These are phyloP conservation scores for Herpetospermum pedunculosum DNA, from an alignment of 306 rosid genomes.

Conservation along the genomic window DNA sequence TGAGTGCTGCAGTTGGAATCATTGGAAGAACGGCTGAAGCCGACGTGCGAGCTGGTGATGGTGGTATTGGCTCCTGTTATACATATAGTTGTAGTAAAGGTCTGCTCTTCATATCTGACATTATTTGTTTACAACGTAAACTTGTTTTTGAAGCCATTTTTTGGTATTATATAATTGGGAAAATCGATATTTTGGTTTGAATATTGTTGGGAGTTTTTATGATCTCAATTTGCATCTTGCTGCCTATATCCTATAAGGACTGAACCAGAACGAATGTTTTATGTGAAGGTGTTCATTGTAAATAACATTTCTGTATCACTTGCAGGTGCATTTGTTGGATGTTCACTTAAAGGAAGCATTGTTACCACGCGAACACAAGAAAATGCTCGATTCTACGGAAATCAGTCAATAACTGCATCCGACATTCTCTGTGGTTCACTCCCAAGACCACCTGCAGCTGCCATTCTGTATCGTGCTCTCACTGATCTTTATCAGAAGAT, in stretches of 20 bases:
- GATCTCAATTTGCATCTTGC: background rate
- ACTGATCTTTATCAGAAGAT: conserved; percentile 55
- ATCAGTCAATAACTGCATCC: conserved; percentile 57
- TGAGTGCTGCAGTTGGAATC: conserved; percentile 87
- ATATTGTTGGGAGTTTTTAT: background rate
- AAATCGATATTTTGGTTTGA: background rate
- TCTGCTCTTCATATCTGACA: conserved; percentile 3
- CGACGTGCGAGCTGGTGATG: conserved; percentile 93
- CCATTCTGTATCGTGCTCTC: conserved; percentile 67
- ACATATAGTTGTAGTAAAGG: conserved; percentile 97
- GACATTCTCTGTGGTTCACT: conserved; percentile 74
- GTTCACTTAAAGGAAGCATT: conserved; percentile 82
- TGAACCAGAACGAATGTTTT: too few species aligned
- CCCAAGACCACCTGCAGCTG: conserved; percentile 92
- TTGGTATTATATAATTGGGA: background rate
- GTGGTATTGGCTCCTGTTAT: conserved; percentile 87
- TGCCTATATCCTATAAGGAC: background rate
- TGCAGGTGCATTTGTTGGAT: conserved; percentile 95
- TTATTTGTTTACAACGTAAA: background rate
- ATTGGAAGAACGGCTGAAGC: conserved; percentile 89
- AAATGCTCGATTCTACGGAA: conserved; percentile 73
- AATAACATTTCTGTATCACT: background rate
- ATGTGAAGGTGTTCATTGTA: background rate
- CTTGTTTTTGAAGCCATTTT: background rate
- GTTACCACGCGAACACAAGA: conserved; percentile 55